phyloP scores from a whole-genome alignment of 2,329 filamentous ascomycete genomes.

The Lasiodiplodia gonubiensis region DNA sequence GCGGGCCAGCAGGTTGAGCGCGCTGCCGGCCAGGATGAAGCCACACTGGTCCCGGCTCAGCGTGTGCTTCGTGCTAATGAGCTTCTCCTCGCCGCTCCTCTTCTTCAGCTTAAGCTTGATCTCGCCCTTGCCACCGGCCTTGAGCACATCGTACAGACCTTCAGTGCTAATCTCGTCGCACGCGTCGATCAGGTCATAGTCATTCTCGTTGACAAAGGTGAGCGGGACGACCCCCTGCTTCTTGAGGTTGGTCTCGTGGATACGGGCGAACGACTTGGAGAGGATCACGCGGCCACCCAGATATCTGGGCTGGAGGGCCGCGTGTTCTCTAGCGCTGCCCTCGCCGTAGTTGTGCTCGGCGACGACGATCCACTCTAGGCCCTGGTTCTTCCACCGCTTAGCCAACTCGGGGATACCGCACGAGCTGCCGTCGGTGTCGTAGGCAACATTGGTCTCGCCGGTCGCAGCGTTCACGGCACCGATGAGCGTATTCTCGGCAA shows the following conservation, averaged over 20 bases:
- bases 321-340: conserved; percentile 86
- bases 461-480: conserved; percentile 92
- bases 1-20: conserved; percentile 82
- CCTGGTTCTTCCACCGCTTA: conserved; percentile 77
- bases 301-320: conserved; percentile 88
- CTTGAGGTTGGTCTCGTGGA: conserved; percentile 95
- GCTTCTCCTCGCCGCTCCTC: conserved; percentile 65
- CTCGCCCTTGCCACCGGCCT: conserved; percentile 76
- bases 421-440: conserved; percentile 78
- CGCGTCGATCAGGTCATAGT: conserved; percentile 83
- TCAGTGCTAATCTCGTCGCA: conserved; percentile 84
- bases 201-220: conserved; percentile 84
- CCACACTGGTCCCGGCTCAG: conserved; percentile 87
- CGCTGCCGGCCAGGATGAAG: conserved; percentile 92
- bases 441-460: conserved; percentile 88
- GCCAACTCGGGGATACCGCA: conserved; percentile 87
- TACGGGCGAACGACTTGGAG: conserved; percentile 85
- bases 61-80: conserved; percentile 82
- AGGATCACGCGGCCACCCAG: conserved; percentile 84
- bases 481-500: conserved; percentile 95
- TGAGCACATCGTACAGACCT: conserved; percentile 82
- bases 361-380: conserved; percentile 86
- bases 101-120: conserved; percentile 66
- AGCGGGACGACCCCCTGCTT: conserved; percentile 96
- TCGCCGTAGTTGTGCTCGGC: conserved; percentile 98